Percentiles rank a stretch among this genome's conserved stretches.
Evolutionary conservation across 768 basidiomycete genomes (phyloP).

Genomic region (Lactarius trivialis): DNA sequence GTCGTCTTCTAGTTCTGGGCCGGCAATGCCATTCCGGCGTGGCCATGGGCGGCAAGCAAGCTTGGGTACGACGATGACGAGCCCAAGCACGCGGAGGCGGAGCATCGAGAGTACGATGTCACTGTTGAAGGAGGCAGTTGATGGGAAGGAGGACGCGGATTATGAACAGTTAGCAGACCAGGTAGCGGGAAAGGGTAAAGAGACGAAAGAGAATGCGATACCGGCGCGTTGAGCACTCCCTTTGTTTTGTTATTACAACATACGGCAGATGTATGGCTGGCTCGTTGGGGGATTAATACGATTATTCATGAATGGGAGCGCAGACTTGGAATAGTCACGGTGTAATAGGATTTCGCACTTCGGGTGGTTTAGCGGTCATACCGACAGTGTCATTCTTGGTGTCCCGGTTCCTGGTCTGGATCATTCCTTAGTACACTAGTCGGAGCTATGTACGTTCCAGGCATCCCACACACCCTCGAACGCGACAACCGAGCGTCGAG

Average conservation of each 20-base stretch:
- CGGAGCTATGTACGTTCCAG: too few relatives aligned
- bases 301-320: not conserved
- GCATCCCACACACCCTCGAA: too few relatives aligned
- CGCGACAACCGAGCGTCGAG: too few relatives aligned
- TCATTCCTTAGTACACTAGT: too few relatives aligned
- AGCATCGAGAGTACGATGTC: slow-evolving; percentile 94
- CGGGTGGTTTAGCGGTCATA: not conserved
- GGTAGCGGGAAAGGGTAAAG: slow-evolving; percentile 13
- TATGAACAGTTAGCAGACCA: slow-evolving; percentile 27
- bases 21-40: slow-evolving; percentile 49
- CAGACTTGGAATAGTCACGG: not conserved
- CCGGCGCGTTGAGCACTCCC: slow-evolving; percentile 16
- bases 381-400: too few relatives aligned
- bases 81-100: slow-evolving; percentile 85
- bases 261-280: not conserved
- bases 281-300: not conserved
- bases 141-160: slow-evolving; percentile 51
- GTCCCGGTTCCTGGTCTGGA: not conserved
- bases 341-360: not conserved
- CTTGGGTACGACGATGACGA: slow-evolving; percentile 91
- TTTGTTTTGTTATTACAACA: not conserved
- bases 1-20: slow-evolving; percentile 25
- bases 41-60: slow-evolving; percentile 75
- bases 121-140: slow-evolving; percentile 88
- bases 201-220: slow-evolving; percentile 19